Conservation (phyloP, 2,329 filamentous ascomycete genomes). For the Dothidotthia symphoricarpi region DNA sequence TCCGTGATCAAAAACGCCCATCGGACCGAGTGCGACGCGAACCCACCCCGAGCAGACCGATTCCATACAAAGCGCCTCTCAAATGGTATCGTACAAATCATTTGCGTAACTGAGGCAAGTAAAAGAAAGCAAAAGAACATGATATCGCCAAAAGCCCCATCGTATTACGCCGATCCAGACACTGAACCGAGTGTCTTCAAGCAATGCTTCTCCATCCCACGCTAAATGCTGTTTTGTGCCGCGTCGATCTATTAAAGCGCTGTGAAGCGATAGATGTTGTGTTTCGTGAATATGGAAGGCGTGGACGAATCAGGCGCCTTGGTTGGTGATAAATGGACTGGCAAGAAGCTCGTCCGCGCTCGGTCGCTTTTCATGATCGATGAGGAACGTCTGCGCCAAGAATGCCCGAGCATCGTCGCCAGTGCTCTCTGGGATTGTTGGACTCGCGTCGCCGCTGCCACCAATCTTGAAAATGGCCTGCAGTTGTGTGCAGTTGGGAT, state of each 20-base stretch:
- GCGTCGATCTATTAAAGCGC: constrained; percentile 1
- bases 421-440: constrained; percentile 82
- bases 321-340: constrained; percentile 74
- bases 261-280: not conserved
- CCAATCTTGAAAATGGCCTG: constrained; percentile 97
- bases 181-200: constrained; percentile 2
- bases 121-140: not conserved
- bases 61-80: constrained; percentile 1
- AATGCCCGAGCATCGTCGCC: constrained; percentile 83
- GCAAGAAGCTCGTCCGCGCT: constrained; percentile 87
- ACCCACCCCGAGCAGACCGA: too few relatives aligned
- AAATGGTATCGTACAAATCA: constrained; percentile 19
- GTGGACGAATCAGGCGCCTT: constrained; percentile 44
- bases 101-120: constrained; percentile 12
- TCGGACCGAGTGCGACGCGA: too few relatives aligned
- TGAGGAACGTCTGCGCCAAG: constrained; percentile 85
- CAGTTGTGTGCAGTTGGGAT: constrained; percentile 93
- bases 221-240: constrained; percentile 7
- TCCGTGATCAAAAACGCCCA: too few relatives aligned
- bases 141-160: not conserved
- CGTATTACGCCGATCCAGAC: constrained; percentile 3
- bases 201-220: constrained; percentile 9
- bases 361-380: constrained; percentile 88
- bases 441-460: constrained; percentile 79
- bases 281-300: too few relatives aligned